phyloP scores from a whole-genome alignment of 176 grass and related monocot species.

The Ensete glaucum region DNA sequence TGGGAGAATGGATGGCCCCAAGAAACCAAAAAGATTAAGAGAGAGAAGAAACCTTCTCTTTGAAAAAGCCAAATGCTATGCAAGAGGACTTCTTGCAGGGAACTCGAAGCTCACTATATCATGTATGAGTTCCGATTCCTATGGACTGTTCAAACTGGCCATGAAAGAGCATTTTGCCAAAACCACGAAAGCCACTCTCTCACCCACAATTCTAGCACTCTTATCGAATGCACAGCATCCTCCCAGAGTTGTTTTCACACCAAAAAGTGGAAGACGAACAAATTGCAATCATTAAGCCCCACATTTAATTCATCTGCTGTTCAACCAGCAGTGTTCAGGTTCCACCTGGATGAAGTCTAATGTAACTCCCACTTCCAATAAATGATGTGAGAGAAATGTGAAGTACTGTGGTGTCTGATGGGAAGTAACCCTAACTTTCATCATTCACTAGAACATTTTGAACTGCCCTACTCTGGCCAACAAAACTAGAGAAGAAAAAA shows the following conservation, averaged over 20 bases:
- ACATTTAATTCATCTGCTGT: not conserved
- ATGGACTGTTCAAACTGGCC: not conserved
- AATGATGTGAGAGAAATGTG: not conserved
- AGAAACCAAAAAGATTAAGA: too few species aligned
- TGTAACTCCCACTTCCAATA: not conserved
- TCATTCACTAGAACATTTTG: not conserved
- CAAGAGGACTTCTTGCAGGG: not conserved
- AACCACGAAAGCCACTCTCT: not conserved
- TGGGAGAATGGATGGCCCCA: too few species aligned
- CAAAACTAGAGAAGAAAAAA: conserved; percentile 9
- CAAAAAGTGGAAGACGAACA: not conserved
- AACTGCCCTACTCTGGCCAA: not conserved
- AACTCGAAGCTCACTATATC: not conserved
- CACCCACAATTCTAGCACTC: not conserved
- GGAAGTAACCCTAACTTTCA: not conserved
- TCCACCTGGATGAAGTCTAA: not conserved
- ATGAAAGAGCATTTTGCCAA: not conserved
- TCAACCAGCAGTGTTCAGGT: not conserved
- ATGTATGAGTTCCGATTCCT: not conserved
- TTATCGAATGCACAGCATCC: not conserved
- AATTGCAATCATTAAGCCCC: not conserved
- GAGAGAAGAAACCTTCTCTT: too few species aligned
- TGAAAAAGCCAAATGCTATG: too few species aligned
- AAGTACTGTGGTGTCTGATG: not conserved
- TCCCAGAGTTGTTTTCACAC: not conserved